Base-by-base conservation (phyloP, 306 rosid species). In the Spatholobus suberectus region DNA sequence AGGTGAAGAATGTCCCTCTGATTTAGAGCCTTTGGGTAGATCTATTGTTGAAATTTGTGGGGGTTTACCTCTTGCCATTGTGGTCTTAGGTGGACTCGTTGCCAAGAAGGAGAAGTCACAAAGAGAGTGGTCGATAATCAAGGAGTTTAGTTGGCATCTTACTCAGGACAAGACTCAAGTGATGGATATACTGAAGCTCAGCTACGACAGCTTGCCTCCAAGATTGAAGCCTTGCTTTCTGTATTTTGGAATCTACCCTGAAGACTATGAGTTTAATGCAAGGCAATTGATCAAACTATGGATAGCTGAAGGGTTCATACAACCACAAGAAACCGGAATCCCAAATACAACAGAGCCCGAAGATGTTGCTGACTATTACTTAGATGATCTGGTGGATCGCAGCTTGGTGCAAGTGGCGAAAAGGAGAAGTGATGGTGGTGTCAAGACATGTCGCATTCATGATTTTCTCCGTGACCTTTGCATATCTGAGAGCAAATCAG, bases 351-450 rank as follows among this genome's bases (percentile, higher is more conserved):
- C 49, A 4, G 23, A 63, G 1, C 23, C 3, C 0, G 76, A 82
- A 57, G 58, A 51, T 0, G 21, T 73, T 12, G 80, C 7, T 5
- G 85, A 81, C 0, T 11, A 63, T 2, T 73, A 81, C 80, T 47
- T 81, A 35, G 49, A 32, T 17, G 80, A 62, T 57, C 29, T 81
- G 5, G 65, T 63, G 72, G 75, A 62, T 24, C 57, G 44, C 18
- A 73, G 58, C 80, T 5, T 81, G 3, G 55, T 81, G 5, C 74
- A 32, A 0, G 66, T 81, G 4, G 37, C 57, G 6, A 10, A 2
- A 1, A 73, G 52, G 8, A 81, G 75, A 35, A 81, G 12, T 13
- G 85, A 81, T 47, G 84, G 79, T 0, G 74, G 79, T 10, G 79
- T 73, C 6, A 81, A 73, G 41, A 49, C 37, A 15, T 73, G 80